These are phyloP conservation scores for Phytophthora foliorum DNA, from an alignment of 352 stramenopile genomes.

Conservation along the genomic window DNA sequence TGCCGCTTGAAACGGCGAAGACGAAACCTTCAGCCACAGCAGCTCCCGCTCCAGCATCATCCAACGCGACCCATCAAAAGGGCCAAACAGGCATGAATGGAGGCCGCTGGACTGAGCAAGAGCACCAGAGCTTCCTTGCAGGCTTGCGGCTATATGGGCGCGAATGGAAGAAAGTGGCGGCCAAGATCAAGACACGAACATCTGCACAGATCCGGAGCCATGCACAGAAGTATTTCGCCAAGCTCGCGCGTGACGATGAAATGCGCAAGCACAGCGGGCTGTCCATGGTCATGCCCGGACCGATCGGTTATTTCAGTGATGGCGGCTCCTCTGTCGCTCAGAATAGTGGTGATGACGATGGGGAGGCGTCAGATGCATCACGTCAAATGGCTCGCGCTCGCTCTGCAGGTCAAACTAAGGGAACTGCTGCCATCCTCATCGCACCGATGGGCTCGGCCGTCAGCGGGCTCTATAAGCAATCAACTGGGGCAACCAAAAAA, in stretches of 20 bases:
- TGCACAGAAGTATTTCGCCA: constrained; percentile 91
- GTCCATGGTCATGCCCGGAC: constrained; percentile 23
- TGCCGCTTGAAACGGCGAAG: constrained; percentile 33
- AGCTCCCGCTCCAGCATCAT: constrained; percentile 18
- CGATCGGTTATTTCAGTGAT: constrained; percentile 68
- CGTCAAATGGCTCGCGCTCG: constrained; percentile 14
- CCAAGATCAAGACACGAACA: constrained; percentile 90
- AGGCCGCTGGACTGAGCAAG: constrained; percentile 95
- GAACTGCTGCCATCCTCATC: constrained; percentile 26
- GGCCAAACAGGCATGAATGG: constrained; percentile 81
- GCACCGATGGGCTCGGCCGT: constrained; percentile 27
- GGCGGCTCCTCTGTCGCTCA: constrained; percentile 65
- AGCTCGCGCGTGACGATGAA: constrained; percentile 84
- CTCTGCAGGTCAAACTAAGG: constrained; percentile 29
- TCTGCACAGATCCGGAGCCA: constrained; percentile 89
- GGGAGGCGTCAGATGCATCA: constrained; percentile 33
- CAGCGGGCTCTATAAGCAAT: constrained; percentile 26
- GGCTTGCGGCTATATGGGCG: constrained; percentile 95
- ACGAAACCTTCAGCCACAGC: constrained; percentile 18
- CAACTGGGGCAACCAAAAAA: constrained; percentile 41
- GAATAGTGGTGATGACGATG: constrained; percentile 67
- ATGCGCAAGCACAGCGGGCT: constrained; percentile 58
- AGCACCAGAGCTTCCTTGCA: constrained; percentile 96
- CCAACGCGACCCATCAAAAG: constrained; percentile 58
- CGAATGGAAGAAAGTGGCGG: constrained; percentile 98